Evolutionary conservation across 2,329 filamentous ascomycete species (phyloP), one percentile per base, ranked within the genome.

Genomic region (Alternaria longipes): DNA sequence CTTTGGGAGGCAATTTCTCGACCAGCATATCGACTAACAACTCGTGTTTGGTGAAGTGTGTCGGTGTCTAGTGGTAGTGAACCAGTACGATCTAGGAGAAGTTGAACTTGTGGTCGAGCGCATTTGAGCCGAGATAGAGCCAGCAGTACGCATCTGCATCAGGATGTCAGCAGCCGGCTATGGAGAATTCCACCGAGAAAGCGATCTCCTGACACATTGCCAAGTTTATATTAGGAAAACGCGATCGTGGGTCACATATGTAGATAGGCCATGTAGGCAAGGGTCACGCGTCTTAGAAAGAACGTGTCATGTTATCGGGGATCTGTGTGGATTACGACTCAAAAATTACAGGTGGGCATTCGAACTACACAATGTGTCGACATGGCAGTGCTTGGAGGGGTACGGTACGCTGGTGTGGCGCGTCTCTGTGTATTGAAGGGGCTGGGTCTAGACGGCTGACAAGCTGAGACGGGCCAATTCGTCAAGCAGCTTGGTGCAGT

Each of bases 381-480:
- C 36, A 9, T n/a, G 34, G 20, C 30, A 16, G 32, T 50, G 14
- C 32, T 22, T 34, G 18, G 46, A 49, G 14, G 20, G 20, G 20
- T 36, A 3, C 22, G 46, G 30, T 36, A 2, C 22, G 46, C 22
- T 50, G 46, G 36, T 50, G 46, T 50, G 46, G 46, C 46, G 30
- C 46, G 22, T 36, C 30, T 50, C 38, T n/a, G 22, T 26, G 49
- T 47, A 63, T 47, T 45, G 47, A 41, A 46, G 38, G 38, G 54
- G 50, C 60, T 60, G 61, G 50, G 59, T 46, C 59, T 55, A 52
- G 65, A 62, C 28, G 61, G 63, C 50, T 41, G 47, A 59, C 44
- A 54, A 68, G 62, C 68, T 65, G 64, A 66, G 66, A 54, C 59
- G 63, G 49, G 56, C 63, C 40, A 65, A 56, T 60, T 62, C 54